Percentiles rank a stretch among this genome's conserved stretches.
Conservation (phyloP, 2,329 filamentous ascomycete species). For the Fusarium fracticaudum region DNA sequence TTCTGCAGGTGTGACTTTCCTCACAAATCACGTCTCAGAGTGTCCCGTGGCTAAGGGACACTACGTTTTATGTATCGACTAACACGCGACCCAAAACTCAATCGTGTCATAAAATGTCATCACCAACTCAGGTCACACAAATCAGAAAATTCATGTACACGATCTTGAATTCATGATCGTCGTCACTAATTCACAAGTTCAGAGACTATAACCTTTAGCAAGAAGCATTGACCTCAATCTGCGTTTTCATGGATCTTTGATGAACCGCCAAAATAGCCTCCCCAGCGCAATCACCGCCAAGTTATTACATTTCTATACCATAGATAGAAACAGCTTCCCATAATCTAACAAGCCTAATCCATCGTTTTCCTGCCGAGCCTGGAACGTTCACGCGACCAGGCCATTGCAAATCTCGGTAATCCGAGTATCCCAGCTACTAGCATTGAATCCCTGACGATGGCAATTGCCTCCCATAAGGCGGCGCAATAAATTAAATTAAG, state of each 20-base stretch:
- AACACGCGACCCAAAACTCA: constrained; percentile 19
- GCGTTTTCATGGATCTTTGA: constrained; percentile 1
- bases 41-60: constrained; percentile 8
- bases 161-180: neutral
- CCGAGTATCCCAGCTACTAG: constrained; percentile 15
- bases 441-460: constrained; percentile 6
- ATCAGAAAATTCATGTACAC: neutral
- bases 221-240: constrained; percentile 19
- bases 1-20: constrained; percentile 22
- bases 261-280: neutral
- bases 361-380: neutral
- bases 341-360: neutral
- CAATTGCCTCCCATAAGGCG: neutral
- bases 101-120: constrained; percentile 13
- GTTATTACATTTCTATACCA: constrained; percentile 11
- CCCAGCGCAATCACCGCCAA: constrained; percentile 20
- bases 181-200: constrained; percentile 5
- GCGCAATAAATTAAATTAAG: constrained; percentile 1
- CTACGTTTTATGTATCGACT: constrained; percentile 15
- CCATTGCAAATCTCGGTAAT: constrained; percentile 40
- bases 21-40: constrained; percentile 37
- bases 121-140: constrained; percentile 1
- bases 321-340: constrained; percentile 34
- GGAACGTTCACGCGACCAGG: constrained; percentile 4
- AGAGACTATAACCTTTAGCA: constrained; percentile 1